Conservation (phyloP, 2,329 filamentous ascomycete genomes). For the Cryphonectria japonica region DNA sequence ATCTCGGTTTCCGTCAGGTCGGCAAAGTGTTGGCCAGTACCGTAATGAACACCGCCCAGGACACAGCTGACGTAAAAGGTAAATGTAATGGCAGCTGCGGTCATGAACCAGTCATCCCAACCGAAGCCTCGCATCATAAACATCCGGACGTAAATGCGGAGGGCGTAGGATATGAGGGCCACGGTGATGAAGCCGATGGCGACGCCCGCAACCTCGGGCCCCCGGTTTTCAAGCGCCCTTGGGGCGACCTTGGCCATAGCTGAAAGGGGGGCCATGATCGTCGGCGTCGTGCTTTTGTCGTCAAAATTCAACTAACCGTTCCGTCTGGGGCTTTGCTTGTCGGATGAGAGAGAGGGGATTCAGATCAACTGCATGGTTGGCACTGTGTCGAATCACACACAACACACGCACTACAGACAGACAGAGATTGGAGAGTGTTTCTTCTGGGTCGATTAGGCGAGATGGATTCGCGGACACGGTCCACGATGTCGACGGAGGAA, state of each 20-base stretch:
- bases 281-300: neutral
- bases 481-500: neutral
- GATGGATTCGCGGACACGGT: neutral
- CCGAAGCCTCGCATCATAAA: conserved; percentile 44
- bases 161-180: conserved; percentile 35
- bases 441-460: neutral
- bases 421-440: neutral
- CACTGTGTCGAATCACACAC: neutral
- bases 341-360: neutral
- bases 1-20: conserved; percentile 38
- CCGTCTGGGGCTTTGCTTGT: neutral
- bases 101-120: conserved; percentile 46
- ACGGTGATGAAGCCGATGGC: conserved; percentile 37
- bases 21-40: conserved; percentile 44
- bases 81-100: conserved; percentile 40
- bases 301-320: neutral
- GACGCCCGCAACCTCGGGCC: conserved; percentile 41
- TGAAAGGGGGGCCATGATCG: neutral
- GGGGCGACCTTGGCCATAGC: conserved; percentile 22
- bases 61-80: conserved; percentile 41
- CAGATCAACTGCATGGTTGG: neutral
- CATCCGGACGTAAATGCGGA: conserved; percentile 43
- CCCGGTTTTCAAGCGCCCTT: conserved; percentile 36
- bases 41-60: conserved; percentile 43
- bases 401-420: neutral